phyloP scores from a whole-genome alignment of 106 monocot species.

The Platanthera guangdongensis region DNA sequence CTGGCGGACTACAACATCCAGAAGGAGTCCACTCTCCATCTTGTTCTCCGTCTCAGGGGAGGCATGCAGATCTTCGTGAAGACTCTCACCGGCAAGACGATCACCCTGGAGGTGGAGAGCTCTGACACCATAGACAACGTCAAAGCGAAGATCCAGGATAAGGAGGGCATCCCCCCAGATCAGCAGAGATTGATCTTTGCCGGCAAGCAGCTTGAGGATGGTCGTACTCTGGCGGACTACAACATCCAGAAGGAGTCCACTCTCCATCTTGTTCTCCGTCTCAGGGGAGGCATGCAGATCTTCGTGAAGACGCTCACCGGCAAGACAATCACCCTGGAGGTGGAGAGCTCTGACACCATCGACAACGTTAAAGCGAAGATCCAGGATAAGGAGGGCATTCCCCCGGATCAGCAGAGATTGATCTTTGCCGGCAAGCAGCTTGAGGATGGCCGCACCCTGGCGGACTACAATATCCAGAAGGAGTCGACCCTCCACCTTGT shows the following conservation, averaged over 20 bases:
- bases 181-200: slow-evolving; percentile 88
- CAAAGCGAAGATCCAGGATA: slow-evolving; percentile 83
- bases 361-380: no score
- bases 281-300: slow-evolving; percentile 23
- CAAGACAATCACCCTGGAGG: no score
- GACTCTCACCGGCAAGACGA: no score
- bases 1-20: slow-evolving; percentile 65
- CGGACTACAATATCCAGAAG: no score
- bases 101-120: no score
- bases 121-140: slow-evolving; percentile 55
- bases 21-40: slow-evolving; percentile 29
- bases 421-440: no score
- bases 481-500: no score
- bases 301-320: no score
- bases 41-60: slow-evolving; percentile 21
- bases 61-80: slow-evolving; percentile 13
- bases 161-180: slow-evolving; percentile 87
- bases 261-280: slow-evolving; percentile 19
- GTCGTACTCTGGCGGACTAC: slow-evolving; percentile 65
- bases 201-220: slow-evolving; percentile 82
- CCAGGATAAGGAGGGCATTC: no score
- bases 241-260: slow-evolving; percentile 52
- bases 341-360: no score
- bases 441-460: no score
- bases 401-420: no score